Evolutionary conservation across 257 asterid genomes (phyloP), one percentile per base, ranked within the genome.

Genomic region (Fraxinus quadrangulata): DNA sequence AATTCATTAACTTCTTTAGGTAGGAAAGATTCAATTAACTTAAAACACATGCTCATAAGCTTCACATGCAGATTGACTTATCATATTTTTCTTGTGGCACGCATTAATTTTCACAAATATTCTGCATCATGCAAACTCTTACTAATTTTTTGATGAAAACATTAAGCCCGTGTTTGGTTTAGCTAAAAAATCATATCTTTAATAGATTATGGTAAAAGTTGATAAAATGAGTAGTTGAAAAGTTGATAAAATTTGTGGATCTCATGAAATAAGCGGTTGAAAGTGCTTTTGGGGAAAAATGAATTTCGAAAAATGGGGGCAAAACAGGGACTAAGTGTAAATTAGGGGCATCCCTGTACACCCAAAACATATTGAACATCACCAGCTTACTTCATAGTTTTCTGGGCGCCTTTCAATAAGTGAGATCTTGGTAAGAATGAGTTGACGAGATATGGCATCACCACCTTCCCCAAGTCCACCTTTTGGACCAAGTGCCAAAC

Each of bases 381-480:
- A 71, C 74, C 68, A 54, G 79, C 99, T 84, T 89, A 93, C 99
- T 90, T 96, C 99, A 86, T 96, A 96, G 87, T 96, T 96, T 73
- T 93, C 97, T 3, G 99, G 98, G 34, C 99, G 97, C 80, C 99
- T 87, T 86, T 96, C 99, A 72, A 96, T 96, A 74, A 96, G 89
- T 37, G 99, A 96, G 74, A 79, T 86, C 90, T 89, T 96, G 65
- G 99, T 96, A 49, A 96, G 97, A 83, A 96, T 93, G 77, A 96
- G 97, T 81, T 93, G 97, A 75, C 99, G 93, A 33, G 97, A 92
- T 83, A 92, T 97, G 67, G 97, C 93, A 86, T 96, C 99, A 74
- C 99, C 99, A 45, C 77, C 79, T 76, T 96, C 97, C 81, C 99
- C 99, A 51, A 96, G 91, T 56, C 99, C 99, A 70, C 99, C 99